These are phyloP conservation scores for Amanita phalloides DNA, from an alignment of 768 basidiomycete genomes.

Conservation along the genomic window DNA sequence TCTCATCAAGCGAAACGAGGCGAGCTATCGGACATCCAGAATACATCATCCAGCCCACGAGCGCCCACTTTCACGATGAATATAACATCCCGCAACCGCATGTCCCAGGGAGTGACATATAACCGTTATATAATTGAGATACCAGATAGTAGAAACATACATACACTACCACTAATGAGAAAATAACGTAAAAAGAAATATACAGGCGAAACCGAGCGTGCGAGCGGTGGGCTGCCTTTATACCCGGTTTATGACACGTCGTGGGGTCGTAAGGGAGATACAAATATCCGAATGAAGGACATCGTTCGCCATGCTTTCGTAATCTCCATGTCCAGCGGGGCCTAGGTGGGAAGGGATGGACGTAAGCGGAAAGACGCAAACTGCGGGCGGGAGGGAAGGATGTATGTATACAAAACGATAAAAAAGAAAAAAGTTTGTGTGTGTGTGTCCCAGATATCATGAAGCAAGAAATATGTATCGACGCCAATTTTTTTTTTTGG, in stretches of 20 bases:
- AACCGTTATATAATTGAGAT: too few relatives aligned
- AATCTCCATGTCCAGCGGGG: neutral
- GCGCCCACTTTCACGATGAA: neutral
- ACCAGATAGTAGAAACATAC: neutral
- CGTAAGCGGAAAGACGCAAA: neutral
- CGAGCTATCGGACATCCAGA: neutral
- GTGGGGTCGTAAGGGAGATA: conserved; percentile 1
- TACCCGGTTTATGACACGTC: neutral
- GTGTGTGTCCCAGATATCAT: neutral
- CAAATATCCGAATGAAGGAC: neutral
- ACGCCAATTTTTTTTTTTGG: neutral
- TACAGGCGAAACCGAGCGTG: neutral
- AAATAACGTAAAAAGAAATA: conserved; percentile 3
- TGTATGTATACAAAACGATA: neutral
- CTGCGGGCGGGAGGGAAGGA: neutral
- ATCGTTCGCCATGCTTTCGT: neutral
- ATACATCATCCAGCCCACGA: neutral
- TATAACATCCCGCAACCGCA: neutral
- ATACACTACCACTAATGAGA: neutral
- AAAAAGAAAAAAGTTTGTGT: neutral
- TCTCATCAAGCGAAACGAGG: neutral
- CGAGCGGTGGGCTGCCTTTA: neutral
- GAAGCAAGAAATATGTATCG: conserved; percentile 3
- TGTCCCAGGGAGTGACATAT: neutral
- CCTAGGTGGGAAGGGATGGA: neutral